A percentile compares a stretch with the other conserved stretches of the same genome.
These are phyloP conservation scores for Yamadazyma sp. DNA, from an alignment of 805 yeast species.

Conservation along the genomic window DNA sequence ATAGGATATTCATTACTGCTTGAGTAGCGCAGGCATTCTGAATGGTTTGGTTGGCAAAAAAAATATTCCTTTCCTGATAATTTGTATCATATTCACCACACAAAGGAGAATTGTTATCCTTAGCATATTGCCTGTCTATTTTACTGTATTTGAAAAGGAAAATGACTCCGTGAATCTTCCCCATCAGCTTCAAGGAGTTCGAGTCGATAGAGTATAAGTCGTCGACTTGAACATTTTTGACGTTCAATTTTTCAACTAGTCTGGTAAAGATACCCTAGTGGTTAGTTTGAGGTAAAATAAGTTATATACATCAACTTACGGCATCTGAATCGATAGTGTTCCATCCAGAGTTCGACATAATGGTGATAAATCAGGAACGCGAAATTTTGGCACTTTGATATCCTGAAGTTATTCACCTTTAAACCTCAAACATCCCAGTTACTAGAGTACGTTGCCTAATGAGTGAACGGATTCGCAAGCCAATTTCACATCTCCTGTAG, in stretches of 20 bases:
- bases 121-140: constrained; percentile 33
- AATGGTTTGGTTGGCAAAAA: constrained; percentile 63
- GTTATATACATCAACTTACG: constrained; percentile 26
- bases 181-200: constrained; percentile 32
- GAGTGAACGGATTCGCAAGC: too few species aligned
- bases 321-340: constrained; percentile 68
- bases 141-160: constrained; percentile 61
- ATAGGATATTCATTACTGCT: constrained; percentile 58
- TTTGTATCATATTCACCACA: constrained; percentile 45
- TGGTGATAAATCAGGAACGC: background rate
- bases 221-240: constrained; percentile 53
- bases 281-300: constrained; percentile 12
- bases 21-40: constrained; percentile 76
- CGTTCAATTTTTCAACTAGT: constrained; percentile 55
- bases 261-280: constrained; percentile 60
- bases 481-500: too few species aligned
- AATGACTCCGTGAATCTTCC: constrained; percentile 57
- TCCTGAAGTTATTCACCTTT: too few species aligned
- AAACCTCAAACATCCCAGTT: too few species aligned
- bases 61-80: constrained; percentile 38
- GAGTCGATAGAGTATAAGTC: constrained; percentile 57
- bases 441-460: too few species aligned
- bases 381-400: constrained; percentile 5
- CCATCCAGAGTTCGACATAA: constrained; percentile 42
- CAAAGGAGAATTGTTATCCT: constrained; percentile 33